Base-by-base conservation (phyloP, 169 alveolate genomes). In the Plasmodium fragile region DNA sequence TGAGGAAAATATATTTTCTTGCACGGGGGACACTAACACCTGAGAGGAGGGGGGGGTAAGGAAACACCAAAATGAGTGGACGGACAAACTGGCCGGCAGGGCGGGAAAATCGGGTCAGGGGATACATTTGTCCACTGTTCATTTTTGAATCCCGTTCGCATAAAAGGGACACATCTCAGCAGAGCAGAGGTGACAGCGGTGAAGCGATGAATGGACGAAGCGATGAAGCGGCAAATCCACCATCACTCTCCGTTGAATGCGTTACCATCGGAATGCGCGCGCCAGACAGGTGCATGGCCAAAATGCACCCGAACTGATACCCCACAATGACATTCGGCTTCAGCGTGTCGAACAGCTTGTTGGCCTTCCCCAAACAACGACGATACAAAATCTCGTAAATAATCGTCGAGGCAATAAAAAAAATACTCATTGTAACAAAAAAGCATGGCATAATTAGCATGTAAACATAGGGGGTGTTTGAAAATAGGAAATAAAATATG, bases 21-120 rank as follows among this genome's bases (percentile, higher is more conserved):
- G 83, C 32, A 83, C 83, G 34, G 92, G 92, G 25, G 92, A 83
- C 36, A 83, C 55, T 73, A 83, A 43, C 28, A 83, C 84, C 92
- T 83, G 65, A 53, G 72, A 30, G 6, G 18, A 13, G n/a, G 75
- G n/a, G 2, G 55, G 34, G 39, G 16, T 77, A 36, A 34, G 3
- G 41, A n/a, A n/a, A 39, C 3, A 80, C 13, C 30, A 80, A 45
- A 43, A 43, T 43, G 11, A 32, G 59, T 41, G 13, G 32, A 32
- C 32, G 28, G 53, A 49, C 59, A 13, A 49, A 1, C 5, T 49
- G 16, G 16, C 59, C 22, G 3, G 13, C 16, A 7, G 59, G 2
- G 59, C 18, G 7, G 59, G 59, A 3, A 49, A 49, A 53, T 45
- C 22, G 4, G 30, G 7, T 53, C 59, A 22, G 43, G 22, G 22